Percentiles rank a stretch among this genome's conserved stretches.
Conservation (phyloP, 2,329 filamentous ascomycete species). For the Alternaria incomplexa region DNA sequence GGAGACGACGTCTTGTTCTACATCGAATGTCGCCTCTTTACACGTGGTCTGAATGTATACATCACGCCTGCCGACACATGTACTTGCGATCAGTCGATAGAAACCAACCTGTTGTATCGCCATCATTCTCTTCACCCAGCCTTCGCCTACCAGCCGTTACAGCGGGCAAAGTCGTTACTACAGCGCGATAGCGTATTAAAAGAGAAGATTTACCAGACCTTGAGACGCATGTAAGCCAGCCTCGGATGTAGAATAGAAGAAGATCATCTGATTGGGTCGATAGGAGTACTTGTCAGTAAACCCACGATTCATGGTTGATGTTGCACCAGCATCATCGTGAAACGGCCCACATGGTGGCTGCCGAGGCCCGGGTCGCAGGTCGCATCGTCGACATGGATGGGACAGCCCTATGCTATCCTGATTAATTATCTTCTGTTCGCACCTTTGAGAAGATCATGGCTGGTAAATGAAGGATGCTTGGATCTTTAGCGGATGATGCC, state of each 20-base stretch:
- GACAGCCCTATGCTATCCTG: constrained; percentile 1
- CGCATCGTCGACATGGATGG: constrained; percentile 3
- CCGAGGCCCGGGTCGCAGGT: constrained; percentile 6
- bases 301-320: neutral
- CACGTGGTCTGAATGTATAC: too few relatives aligned
- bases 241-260: neutral
- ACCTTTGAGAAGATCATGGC: neutral
- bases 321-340: constrained; percentile 4
- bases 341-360: neutral
- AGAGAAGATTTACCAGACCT: neutral
- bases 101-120: neutral
- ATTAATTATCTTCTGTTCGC: neutral
- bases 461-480: neutral
- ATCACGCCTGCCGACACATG: too few relatives aligned
- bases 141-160: too few relatives aligned
- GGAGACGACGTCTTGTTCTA: neutral
- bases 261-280: neutral
- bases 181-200: neutral
- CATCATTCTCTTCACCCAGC: neutral
- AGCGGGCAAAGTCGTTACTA: neutral
- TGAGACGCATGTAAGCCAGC: neutral
- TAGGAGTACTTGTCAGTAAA: neutral
- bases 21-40: neutral
- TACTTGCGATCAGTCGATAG: neutral
- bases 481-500: neutral